These are phyloP conservation scores for Fusarium sp. DNA, from an alignment of 2,329 filamentous ascomycete genomes.

Conservation along the genomic window DNA sequence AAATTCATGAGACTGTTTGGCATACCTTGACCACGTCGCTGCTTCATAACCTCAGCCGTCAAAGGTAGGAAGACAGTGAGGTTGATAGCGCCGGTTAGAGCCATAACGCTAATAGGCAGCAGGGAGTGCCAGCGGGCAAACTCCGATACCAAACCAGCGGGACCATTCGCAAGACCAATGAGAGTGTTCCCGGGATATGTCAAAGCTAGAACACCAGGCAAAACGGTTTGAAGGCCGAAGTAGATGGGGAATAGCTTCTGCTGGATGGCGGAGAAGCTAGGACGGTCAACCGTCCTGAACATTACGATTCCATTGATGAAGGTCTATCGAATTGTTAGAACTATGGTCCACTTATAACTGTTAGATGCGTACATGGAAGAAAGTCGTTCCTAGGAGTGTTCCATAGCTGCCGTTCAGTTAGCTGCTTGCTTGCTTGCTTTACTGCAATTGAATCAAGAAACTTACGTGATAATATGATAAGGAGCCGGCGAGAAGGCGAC, in stretches of 20 bases:
- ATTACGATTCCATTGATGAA: constrained; percentile 82
- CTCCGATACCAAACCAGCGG: constrained; percentile 69
- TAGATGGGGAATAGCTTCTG: constrained; percentile 87
- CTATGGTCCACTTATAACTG: neutral
- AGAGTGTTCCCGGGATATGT: constrained; percentile 79
- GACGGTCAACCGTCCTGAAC: constrained; percentile 80
- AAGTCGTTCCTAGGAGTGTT: constrained; percentile 84
- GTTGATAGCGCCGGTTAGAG: constrained; percentile 79
- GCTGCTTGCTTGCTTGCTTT: constrained; percentile 5
- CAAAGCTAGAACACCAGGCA: constrained; percentile 79
- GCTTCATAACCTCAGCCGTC: constrained; percentile 79
- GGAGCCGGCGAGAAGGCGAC: constrained; percentile 74
- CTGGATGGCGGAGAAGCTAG: constrained; percentile 86
- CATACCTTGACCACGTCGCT: constrained; percentile 83
- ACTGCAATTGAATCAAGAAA: constrained; percentile 38
- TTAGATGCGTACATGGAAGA: constrained; percentile 76
- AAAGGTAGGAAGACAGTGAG: constrained; percentile 78
- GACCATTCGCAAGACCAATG: constrained; percentile 61
- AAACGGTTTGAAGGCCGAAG: constrained; percentile 83
- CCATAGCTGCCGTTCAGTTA: constrained; percentile 75
- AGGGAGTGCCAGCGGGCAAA: constrained; percentile 74
- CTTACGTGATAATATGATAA: constrained; percentile 81
- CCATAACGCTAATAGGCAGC: constrained; percentile 76
- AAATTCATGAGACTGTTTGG: constrained; percentile 5
- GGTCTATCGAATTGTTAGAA: constrained; percentile 63